A percentile compares a stretch with the other conserved stretches of the same genome.
Evolutionary conservation across 169 alveolate species (phyloP).

Genomic region (Plasmodium billcollinsi): DNA sequence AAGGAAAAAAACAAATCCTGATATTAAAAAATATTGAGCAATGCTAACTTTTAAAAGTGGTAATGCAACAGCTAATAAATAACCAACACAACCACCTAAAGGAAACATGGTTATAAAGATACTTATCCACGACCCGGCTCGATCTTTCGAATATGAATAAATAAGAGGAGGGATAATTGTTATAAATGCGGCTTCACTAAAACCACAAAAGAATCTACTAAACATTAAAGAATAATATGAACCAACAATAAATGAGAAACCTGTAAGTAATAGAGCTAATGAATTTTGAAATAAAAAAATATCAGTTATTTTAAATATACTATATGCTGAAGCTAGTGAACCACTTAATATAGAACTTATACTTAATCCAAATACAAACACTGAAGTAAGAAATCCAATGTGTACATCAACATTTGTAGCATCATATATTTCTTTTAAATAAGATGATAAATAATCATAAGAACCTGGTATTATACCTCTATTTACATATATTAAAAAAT

Average conservation of each 20-base stretch:
- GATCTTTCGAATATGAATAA: conserved; percentile 52
- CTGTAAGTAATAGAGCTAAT: conserved; percentile 30
- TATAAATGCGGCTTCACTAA: conserved; percentile 64
- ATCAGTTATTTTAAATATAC: conserved; percentile 30
- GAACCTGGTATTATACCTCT: conserved; percentile 71
- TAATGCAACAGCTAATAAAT: conserved; percentile 22
- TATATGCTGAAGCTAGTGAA: conserved; percentile 34
- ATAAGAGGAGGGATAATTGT: conserved; percentile 50
- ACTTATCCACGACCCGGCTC: conserved; percentile 70
- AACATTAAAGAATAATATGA: conserved; percentile 57
- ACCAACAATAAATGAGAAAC: conserved; percentile 30
- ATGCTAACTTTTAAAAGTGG: conserved; percentile 11
- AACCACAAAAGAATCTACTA: conserved; percentile 66
- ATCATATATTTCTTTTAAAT: conserved; percentile 28
- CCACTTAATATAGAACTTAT: conserved; percentile 52
- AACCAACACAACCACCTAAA: conserved; percentile 37
- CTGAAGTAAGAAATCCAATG: conserved; percentile 48
- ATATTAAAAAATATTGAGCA: conserved; percentile 24
- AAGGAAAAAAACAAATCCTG: conserved; percentile 1
- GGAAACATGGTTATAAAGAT: conserved; percentile 52
- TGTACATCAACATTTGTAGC: conserved; percentile 58
- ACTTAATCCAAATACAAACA: conserved; percentile 60
- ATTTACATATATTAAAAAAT: conserved; percentile 42
- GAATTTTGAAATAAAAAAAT: conserved; percentile 34
- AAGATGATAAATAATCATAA: conserved; percentile 46